phyloP scores from a whole-genome alignment of 2,329 filamentous ascomycete species.

The Ascochyta viciae-villosae region DNA sequence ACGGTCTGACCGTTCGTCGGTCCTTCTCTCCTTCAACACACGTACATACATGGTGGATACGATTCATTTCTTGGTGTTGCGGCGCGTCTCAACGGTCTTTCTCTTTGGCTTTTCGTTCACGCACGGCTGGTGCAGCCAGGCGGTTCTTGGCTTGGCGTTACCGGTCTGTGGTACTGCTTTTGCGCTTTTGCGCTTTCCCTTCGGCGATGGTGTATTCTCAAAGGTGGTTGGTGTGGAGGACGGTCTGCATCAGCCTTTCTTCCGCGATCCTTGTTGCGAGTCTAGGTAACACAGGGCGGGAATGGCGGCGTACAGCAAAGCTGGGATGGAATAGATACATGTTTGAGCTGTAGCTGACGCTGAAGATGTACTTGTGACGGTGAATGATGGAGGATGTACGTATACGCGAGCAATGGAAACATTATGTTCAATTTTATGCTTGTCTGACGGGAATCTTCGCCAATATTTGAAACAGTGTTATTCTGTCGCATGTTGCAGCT shows the following conservation, averaged over 20 bases:
- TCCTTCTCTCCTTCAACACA: slow-evolving; percentile 29
- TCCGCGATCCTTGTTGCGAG: slow-evolving; percentile 15
- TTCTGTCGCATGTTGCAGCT: too few relatives aligned
- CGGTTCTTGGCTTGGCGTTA: slow-evolving; percentile 16
- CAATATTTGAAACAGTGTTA: too few relatives aligned
- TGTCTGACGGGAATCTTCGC: too few relatives aligned
- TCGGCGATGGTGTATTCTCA: slow-evolving; percentile 16
- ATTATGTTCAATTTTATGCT: background rate
- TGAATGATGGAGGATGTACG: slow-evolving; percentile 5
- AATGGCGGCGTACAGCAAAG: slow-evolving; percentile 11
- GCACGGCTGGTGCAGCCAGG: slow-evolving; percentile 15
- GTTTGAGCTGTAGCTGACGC: slow-evolving; percentile 10
- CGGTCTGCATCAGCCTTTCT: slow-evolving; percentile 14
- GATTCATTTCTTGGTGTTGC: slow-evolving; percentile 32
- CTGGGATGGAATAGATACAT: slow-evolving; percentile 9
- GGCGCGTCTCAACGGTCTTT: slow-evolving; percentile 19
- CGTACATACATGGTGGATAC: slow-evolving; percentile 33
- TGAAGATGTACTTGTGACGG: slow-evolving; percentile 4
- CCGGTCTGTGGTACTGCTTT: slow-evolving; percentile 5
- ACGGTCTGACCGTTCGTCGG: slow-evolving; percentile 24
- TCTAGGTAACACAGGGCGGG: slow-evolving; percentile 16
- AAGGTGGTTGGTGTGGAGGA: slow-evolving; percentile 3
- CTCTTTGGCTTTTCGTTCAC: slow-evolving; percentile 5
- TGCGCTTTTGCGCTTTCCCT: slow-evolving; percentile 7
- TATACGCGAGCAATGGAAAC: slow-evolving; percentile 17